A percentile compares a stretch with the other conserved stretches of the same genome.
These are phyloP conservation scores for Backusella liffmaniae DNA, from an alignment of 192 early-diverging fungal genomes.

Conservation along the genomic window DNA sequence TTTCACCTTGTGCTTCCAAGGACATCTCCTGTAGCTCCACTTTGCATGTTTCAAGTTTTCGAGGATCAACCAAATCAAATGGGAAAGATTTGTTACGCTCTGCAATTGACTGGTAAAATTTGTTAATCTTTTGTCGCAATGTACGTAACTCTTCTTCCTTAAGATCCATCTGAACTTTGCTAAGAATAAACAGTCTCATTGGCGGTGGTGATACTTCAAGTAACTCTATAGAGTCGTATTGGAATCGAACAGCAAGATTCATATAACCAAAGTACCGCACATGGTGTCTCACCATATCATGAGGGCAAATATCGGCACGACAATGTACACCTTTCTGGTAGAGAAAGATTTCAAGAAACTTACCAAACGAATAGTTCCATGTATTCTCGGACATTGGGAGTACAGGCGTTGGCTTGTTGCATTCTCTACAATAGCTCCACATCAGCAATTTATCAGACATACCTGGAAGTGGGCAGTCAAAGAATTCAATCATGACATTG, in stretches of 20 bases:
- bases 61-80: constrained; percentile 72
- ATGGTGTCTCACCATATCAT: constrained; percentile 82
- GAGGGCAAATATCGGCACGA: constrained; percentile 72
- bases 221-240: constrained; percentile 69
- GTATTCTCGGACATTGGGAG: constrained; percentile 82
- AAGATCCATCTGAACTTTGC: constrained; percentile 61
- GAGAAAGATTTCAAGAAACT: constrained; percentile 91
- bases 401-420: constrained; percentile 66
- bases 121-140: constrained; percentile 65
- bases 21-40: constrained; percentile 69
- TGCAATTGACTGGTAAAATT: constrained; percentile 85
- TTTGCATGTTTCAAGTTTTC: constrained; percentile 69
- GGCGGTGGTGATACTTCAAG: constrained; percentile 75
- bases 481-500: constrained; percentile 69
- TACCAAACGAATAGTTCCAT: constrained; percentile 97
- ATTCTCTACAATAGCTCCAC: constrained; percentile 87
- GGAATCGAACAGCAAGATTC: constrained; percentile 76
- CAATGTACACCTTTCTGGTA: constrained; percentile 71
- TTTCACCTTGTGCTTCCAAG: constrained; percentile 71
- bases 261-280: constrained; percentile 81
- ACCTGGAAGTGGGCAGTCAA: constrained; percentile 55
- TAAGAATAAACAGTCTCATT: constrained; percentile 58
- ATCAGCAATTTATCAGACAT: constrained; percentile 80
- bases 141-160: constrained; percentile 75
- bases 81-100: constrained; percentile 80